A percentile compares a stretch with the other conserved stretches of the same genome.
Evolutionary conservation across 1,284 basidiomycete species (phyloP).

Genomic region (Malassezia caprae): DNA sequence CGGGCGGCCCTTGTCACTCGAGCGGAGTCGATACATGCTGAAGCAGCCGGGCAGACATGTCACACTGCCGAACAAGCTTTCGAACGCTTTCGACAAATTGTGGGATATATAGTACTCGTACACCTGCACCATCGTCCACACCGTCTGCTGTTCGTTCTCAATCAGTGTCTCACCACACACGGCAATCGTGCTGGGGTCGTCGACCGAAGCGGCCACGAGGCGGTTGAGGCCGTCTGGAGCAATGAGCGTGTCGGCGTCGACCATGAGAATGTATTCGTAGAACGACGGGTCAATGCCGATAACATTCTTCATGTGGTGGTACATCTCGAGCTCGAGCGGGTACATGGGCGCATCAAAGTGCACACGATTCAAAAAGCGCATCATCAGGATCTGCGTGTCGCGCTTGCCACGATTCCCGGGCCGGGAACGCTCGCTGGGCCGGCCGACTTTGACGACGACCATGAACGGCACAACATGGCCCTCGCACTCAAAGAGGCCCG

Average conservation of each 20-base stretch:
- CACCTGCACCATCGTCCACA: slow-evolving; percentile 96
- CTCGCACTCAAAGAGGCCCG: slow-evolving; percentile 81
- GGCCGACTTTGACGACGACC: slow-evolving; percentile 92
- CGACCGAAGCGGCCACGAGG: slow-evolving; percentile 70
- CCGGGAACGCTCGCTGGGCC: slow-evolving; percentile 79
- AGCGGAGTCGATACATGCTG: slow-evolving; percentile 46
- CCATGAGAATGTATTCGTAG: slow-evolving; percentile 93
- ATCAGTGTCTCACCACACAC: slow-evolving; percentile 88
- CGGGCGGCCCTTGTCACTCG: slow-evolving; percentile 46
- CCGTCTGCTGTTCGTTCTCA: slow-evolving; percentile 78
- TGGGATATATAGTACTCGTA: slow-evolving; percentile 49
- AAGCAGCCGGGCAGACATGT: slow-evolving; percentile 76
- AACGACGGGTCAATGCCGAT: slow-evolving; percentile 97
- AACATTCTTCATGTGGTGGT: slow-evolving; percentile 98
- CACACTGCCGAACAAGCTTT: slow-evolving; percentile 88
- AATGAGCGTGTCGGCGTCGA: slow-evolving; percentile 88
- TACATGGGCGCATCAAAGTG: slow-evolving; percentile 96
- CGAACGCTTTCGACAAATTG: slow-evolving; percentile 96
- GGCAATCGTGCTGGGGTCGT: slow-evolving; percentile 84
- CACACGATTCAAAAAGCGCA: slow-evolving; percentile 97
- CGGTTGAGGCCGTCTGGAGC: slow-evolving; percentile 75
- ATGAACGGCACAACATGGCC: slow-evolving; percentile 95
- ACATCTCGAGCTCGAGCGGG: slow-evolving; percentile 90
- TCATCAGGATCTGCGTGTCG: slow-evolving; percentile 88
- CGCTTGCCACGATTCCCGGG: slow-evolving; percentile 65